Evolutionary conservation across 169 alveolate species (phyloP), one percentile per base, ranked within the genome.

Genomic region (Theileria parva): DNA sequence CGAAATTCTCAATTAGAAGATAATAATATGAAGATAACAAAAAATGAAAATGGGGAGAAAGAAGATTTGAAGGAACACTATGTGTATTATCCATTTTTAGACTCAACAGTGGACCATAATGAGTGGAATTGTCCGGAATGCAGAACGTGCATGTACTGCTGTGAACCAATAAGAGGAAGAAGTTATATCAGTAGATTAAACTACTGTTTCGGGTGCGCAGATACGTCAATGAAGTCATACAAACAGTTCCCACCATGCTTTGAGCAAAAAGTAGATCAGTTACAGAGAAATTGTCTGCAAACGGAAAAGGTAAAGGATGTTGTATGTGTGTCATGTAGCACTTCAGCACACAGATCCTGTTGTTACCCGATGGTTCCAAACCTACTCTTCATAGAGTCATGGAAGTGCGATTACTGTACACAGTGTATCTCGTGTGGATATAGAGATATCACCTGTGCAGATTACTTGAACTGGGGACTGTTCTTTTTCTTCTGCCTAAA

Each of bases 391-490:
- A 17, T 86, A 39, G 88, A 87, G 70, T 77, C 88, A 39, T 91
- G 92, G 93, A 86, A 86, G 66, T 91, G 95, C 68, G 93, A 88
- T 61, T 80, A 80, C 2, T 91, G 95, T 79, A 60, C 81, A 53
- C 91, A 87, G 50, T 91, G 95, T 70, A 86, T 61, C 51, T 83
- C 89, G 69, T 91, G 95, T 65, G 92, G 93, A 59, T 88, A 86
- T 63, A 68, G 89, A 25, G 92, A 91, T 53, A 23, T 57, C 57
- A 80, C 77, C 51, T 73, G 74, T 53, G 80, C 89, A 12, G 88
- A 91, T 61, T 91, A 91, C 80, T 80, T 84, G 61, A 89, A 91
- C 79, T 91, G 95, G 95, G 94, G 87, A 51, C 74, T 79, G 19
- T 87, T 78, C 64, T 79, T 87, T 65, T 79, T 84, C 66, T 89